These are phyloP conservation scores for Ascodesmis nigricans DNA, from an alignment of 495 filamentous ascomycete genomes.

Conservation along the genomic window DNA sequence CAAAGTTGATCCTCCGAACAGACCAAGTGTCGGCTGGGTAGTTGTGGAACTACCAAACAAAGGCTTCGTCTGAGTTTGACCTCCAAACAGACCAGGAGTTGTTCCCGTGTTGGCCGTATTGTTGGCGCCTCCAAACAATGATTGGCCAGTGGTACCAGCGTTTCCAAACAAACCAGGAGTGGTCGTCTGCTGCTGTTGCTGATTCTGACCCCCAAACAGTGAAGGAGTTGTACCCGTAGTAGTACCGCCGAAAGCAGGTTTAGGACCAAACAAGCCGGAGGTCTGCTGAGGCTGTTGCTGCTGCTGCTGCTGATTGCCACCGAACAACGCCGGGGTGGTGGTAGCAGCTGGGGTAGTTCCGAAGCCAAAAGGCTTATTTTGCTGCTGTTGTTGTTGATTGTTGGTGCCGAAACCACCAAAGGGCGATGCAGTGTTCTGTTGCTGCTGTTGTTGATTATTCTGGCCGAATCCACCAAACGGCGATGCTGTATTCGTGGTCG, in stretches of 20 bases:
- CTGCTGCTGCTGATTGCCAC: slow-evolving; percentile 22
- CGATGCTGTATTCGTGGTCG: slow-evolving; percentile 7
- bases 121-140: slow-evolving; percentile 28
- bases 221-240: slow-evolving; percentile 23
- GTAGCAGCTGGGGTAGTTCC: slow-evolving; percentile 22
- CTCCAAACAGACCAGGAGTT: slow-evolving; percentile 31
- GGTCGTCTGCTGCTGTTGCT: slow-evolving; percentile 14
- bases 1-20: slow-evolving; percentile 24
- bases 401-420: slow-evolving; percentile 24
- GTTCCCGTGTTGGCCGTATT: slow-evolving; percentile 21
- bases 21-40: slow-evolving; percentile 21
- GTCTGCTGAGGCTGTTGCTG: slow-evolving; percentile 34
- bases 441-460: slow-evolving; percentile 24
- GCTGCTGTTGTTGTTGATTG: slow-evolving; percentile 19
- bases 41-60: slow-evolving; percentile 28
- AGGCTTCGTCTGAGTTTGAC: slow-evolving; percentile 22
- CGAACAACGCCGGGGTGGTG: slow-evolving; percentile 29
- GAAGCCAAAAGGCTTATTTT: slow-evolving; percentile 25
- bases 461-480: slow-evolving; percentile 22
- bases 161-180: slow-evolving; percentile 40
- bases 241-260: slow-evolving; percentile 20
- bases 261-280: slow-evolving; percentile 38
- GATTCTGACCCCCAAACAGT: slow-evolving; percentile 19
- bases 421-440: slow-evolving; percentile 12
- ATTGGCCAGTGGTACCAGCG: slow-evolving; percentile 19